Evolutionary conservation across 306 rosid species (phyloP).

Genomic region (Prunus fruticosa): DNA sequence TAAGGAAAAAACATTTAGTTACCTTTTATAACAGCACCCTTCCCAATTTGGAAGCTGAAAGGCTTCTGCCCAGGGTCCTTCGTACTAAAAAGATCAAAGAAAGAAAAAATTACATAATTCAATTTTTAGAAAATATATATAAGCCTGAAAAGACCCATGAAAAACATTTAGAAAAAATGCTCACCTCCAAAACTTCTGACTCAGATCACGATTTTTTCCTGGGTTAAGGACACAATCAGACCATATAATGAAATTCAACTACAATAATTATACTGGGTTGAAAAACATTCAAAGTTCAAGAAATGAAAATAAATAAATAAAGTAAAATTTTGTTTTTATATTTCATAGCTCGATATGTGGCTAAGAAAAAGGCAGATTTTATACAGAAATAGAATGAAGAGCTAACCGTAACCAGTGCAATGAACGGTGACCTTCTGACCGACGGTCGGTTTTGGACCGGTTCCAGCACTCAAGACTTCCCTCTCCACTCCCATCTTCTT

Average conservation of each 20-base stretch:
- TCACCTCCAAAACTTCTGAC: constrained; percentile 91
- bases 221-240: constrained; percentile 6
- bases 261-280: not conserved
- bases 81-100: constrained; percentile 51
- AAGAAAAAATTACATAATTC: not conserved
- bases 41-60: constrained; percentile 78
- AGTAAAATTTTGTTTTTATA: not conserved
- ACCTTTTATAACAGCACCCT: constrained; percentile 89
- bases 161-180: not conserved
- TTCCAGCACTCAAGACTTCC: constrained; percentile 66
- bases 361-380: not conserved
- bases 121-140: not conserved
- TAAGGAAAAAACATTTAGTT: not conserved
- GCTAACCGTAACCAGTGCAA: constrained; percentile 90
- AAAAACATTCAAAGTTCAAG: not conserved
- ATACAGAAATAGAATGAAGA: not conserved
- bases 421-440: constrained; percentile 92
- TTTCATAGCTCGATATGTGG: not conserved
- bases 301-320: not conserved
- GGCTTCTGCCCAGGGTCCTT: constrained; percentile 90
- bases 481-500: constrained; percentile 81
- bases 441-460: constrained; percentile 64
- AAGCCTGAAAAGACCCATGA: not conserved
- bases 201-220: constrained; percentile 84
- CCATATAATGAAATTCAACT: not conserved